These are phyloP conservation scores for Sordaria brevicollis DNA, from an alignment of 495 filamentous ascomycete species.

Conservation along the genomic window DNA sequence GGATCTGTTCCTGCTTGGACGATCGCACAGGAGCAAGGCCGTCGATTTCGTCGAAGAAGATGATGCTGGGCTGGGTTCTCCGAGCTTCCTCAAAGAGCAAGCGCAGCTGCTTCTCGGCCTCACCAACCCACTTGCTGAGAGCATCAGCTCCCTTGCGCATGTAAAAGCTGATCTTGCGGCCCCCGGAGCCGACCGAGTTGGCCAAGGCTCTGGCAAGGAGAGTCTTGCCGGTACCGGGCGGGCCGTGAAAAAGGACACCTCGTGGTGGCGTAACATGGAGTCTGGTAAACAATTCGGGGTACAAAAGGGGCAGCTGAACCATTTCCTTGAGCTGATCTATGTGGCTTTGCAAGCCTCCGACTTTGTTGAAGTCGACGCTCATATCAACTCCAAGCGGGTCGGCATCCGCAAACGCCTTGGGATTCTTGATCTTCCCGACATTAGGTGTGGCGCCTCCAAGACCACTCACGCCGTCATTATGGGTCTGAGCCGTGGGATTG, in stretches of 20 bases:
- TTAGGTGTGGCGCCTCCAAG: constrained; percentile 70
- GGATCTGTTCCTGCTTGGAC: constrained; percentile 96
- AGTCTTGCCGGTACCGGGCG: constrained; percentile 96
- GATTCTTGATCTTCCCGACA: constrained; percentile 80
- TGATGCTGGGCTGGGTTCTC: constrained; percentile 93
- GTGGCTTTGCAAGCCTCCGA: constrained; percentile 83
- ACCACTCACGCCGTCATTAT: constrained; percentile 38
- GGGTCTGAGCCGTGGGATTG: constrained; percentile 14
- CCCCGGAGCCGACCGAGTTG: constrained; percentile 62
- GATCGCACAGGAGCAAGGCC: constrained; percentile 90
- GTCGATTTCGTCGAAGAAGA: constrained; percentile 99
- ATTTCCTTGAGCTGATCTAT: constrained; percentile 97
- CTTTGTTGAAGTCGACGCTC: constrained; percentile 81
- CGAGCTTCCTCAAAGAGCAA: constrained; percentile 92
- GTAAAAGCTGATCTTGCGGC: constrained; percentile 93
- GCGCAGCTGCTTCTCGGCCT: constrained; percentile 88
- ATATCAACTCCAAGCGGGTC: constrained; percentile 89
- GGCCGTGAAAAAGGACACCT: constrained; percentile 92
- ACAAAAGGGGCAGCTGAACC: constrained; percentile 86
- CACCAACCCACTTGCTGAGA: constrained; percentile 96
- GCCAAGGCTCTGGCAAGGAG: constrained; percentile 85
- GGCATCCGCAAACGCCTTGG: constrained; percentile 69
- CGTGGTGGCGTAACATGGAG: constrained; percentile 90
- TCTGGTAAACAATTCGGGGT: constrained; percentile 86
- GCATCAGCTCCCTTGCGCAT: constrained; percentile 98